Conservation (phyloP, 1,284 basidiomycete species). For the Ustilago esculenta region DNA sequence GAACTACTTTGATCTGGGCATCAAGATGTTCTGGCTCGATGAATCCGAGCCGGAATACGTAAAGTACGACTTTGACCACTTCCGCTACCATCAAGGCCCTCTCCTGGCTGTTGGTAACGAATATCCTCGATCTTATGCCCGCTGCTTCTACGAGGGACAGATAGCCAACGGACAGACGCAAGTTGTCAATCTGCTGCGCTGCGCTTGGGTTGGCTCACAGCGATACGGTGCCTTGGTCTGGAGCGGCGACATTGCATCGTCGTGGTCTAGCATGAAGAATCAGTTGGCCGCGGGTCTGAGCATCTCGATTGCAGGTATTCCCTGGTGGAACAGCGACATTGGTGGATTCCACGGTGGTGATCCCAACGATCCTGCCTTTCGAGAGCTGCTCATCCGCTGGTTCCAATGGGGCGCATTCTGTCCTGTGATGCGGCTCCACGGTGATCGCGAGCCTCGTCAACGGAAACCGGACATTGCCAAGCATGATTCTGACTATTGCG, state of each 20-base stretch:
- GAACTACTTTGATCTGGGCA: constrained; percentile 24
- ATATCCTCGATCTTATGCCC: constrained; percentile 25
- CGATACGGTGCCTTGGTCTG: constrained; percentile 29
- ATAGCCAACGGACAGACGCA: constrained; percentile 5
- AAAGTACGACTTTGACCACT: constrained; percentile 31
- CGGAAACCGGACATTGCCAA: constrained; percentile 11
- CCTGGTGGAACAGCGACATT: constrained; percentile 40
- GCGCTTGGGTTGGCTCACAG: constrained; percentile 31
- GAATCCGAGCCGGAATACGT: constrained; percentile 34
- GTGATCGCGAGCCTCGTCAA: constrained; percentile 31
- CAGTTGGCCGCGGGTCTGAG: constrained; percentile 26
- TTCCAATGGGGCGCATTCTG: constrained; percentile 38
- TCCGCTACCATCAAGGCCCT: constrained; percentile 23
- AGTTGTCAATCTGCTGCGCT: constrained; percentile 26
- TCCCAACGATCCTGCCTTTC: constrained; percentile 18
- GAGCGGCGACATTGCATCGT: constrained; percentile 33
- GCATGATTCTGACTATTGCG: constrained; percentile 14
- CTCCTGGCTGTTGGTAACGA: constrained; percentile 23
- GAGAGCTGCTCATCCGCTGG: constrained; percentile 28
- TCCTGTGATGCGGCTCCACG: constrained; percentile 35
- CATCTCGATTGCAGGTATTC: constrained; percentile 19
- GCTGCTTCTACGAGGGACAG: constrained; percentile 33
- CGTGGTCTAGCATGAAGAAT: constrained; percentile 19
- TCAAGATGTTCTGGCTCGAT: constrained; percentile 36
- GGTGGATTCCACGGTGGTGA: constrained; percentile 40